phyloP scores from a whole-genome alignment of 352 stramenopile genomes.

The Pythium oligandrum region DNA sequence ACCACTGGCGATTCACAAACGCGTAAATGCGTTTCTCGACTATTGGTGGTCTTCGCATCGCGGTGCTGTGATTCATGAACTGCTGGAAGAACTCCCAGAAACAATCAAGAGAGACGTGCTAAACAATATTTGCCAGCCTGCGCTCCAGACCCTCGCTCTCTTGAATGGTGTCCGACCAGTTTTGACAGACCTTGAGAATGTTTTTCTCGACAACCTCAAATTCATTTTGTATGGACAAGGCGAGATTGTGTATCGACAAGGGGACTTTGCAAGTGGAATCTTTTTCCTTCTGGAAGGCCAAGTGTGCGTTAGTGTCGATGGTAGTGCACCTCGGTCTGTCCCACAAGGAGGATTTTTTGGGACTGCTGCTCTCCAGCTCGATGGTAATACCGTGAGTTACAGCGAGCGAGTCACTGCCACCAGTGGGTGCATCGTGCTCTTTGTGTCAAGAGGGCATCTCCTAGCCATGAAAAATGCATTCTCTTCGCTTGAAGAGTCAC shows the following conservation, averaged over 20 bases:
- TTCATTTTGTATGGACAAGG: conserved; percentile 70
- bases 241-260: conserved; percentile 60
- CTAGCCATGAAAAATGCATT: conserved; percentile 32
- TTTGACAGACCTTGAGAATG: conserved; percentile 36
- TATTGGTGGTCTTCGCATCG: conserved; percentile 75
- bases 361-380: conserved; percentile 30
- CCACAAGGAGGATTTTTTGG: conserved; percentile 52
- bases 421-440: conserved; percentile 52
- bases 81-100: conserved; percentile 52
- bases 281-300: conserved; percentile 62
- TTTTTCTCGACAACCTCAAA: conserved; percentile 59
- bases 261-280: conserved; percentile 44
- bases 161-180: conserved; percentile 42
- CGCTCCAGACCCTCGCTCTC: conserved; percentile 44
- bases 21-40: conserved; percentile 63
- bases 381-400: conserved; percentile 35
- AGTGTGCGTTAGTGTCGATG: conserved; percentile 40
- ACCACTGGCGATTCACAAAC: conserved; percentile 48
- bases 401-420: conserved; percentile 41
- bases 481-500: conserved; percentile 19
- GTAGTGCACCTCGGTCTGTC: conserved; percentile 27
- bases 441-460: conserved; percentile 43
- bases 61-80: conserved; percentile 48
- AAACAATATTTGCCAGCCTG: conserved; percentile 53
- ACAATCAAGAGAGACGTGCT: conserved; percentile 59